A percentile compares a stretch with the other conserved stretches of the same genome.
Evolutionary conservation across 2,329 filamentous ascomycete genomes (phyloP).

Genomic region (Nemania diffusa): DNA sequence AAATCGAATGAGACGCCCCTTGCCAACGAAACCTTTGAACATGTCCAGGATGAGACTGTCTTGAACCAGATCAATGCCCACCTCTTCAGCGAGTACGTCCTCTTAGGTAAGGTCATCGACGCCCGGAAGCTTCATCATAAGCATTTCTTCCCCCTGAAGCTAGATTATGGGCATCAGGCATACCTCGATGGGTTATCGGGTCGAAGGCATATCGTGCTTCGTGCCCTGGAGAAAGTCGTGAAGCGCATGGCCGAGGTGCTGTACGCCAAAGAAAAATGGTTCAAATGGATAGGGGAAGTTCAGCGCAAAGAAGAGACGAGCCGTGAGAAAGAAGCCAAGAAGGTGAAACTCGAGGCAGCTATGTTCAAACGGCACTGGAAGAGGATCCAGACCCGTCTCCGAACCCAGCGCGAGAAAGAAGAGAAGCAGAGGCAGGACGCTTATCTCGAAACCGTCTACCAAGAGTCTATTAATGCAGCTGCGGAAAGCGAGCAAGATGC

Average conservation of each 20-base stretch:
- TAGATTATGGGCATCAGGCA: conserved; percentile 50
- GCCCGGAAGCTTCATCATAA: conserved; percentile 46
- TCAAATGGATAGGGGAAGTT: conserved; percentile 56
- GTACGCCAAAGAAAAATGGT: conserved; percentile 60
- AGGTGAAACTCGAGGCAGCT: conserved; percentile 59
- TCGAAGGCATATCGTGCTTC: conserved; percentile 48
- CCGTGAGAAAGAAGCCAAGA: conserved; percentile 60
- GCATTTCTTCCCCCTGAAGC: conserved; percentile 46
- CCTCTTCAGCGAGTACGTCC: conserved; percentile 51
- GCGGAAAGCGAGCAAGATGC: conserved; percentile 50
- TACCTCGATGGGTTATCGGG: conserved; percentile 48
- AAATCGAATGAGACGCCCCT: conserved; percentile 50
- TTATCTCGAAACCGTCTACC: conserved; percentile 56
- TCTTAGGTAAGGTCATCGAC: conserved; percentile 43
- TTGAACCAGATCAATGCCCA: conserved; percentile 54
- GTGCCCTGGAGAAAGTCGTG: conserved; percentile 56
- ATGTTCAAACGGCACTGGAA: conserved; percentile 60
- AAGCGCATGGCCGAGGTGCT: conserved; percentile 56
- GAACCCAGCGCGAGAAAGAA: conserved; percentile 54
- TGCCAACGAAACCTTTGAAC: conserved; percentile 54
- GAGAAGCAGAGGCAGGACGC: conserved; percentile 56
- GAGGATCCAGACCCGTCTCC: conserved; percentile 54
- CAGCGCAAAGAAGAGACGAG: conserved; percentile 58
- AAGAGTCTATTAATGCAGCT: conserved; percentile 52
- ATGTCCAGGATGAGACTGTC: conserved; percentile 51